Base-by-base conservation (phyloP, 1,139 yeast genomes). In the Schizosaccharomyces versatilis region DNA sequence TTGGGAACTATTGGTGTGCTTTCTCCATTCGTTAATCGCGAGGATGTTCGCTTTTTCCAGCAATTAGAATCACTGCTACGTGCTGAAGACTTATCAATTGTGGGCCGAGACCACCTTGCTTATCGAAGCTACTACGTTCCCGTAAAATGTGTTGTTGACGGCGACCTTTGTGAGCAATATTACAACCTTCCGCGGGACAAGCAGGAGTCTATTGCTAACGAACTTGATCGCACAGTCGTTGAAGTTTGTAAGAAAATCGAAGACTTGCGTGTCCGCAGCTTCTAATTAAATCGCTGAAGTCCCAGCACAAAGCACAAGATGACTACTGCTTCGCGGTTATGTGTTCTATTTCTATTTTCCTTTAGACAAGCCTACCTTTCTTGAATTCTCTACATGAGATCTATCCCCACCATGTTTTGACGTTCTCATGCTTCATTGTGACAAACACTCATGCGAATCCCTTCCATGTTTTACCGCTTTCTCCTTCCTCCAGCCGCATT, bases 51-150 rank as follows among this genome's bases (percentile, higher is more conserved):
- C 51, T 76, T 80, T 58, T 74, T 85, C 63, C 67, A 66, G 40
- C 73, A 70, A 47, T 66, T 88, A 49, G 84, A 84, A 62, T 64
- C 66, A 6, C 65, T 68, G 17, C 66, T 84, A 62, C 65, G 79
- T 2, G 62, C 68, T 57, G 64, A 68, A 63, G 70, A 71, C 19
- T 66, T 67, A 40, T 68, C 73, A 17, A 59, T 79, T 14, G 69
- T 80, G 2, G 94, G 83, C 0, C 72, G 90, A 57, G 84, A 82
- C 60, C 84, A 80, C 57, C 59, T 76, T 60, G 75, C 75, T 59
- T 86, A 74, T 64, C 70, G 96, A 54, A 75, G 96, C 54, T 82
- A 81, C 63, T 85, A 84, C 63, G 79, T 78, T 19, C 95, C 96
- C 0, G 77, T 75, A 6, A 80, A 79, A 60, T 75, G 78, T 55